Conservation (phyloP, 2,329 filamentous ascomycete genomes). For the Teratosphaeria epicoccoides region DNA sequence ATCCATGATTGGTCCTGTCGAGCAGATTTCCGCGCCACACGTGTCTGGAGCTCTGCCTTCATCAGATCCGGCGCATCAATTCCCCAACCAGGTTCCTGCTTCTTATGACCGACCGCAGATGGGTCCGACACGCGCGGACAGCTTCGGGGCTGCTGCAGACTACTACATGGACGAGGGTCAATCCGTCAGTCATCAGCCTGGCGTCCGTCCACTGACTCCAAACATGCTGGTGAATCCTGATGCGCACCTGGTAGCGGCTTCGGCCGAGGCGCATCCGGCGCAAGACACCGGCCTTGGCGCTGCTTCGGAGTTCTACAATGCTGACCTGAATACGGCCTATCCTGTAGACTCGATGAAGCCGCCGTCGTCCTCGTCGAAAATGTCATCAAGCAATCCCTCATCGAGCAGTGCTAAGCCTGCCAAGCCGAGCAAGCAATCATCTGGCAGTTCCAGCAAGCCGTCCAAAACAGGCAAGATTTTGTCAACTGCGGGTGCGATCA, state of each 20-base stretch:
- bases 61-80: slow-evolving; percentile 35
- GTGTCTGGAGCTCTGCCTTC: slow-evolving; percentile 24
- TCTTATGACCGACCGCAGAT: slow-evolving; percentile 35
- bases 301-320: slow-evolving; percentile 48
- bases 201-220: slow-evolving; percentile 43
- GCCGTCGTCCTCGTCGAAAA: slow-evolving; percentile 13
- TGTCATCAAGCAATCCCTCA: neutral
- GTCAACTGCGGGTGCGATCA: slow-evolving; percentile 3
- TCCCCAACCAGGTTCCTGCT: slow-evolving; percentile 46
- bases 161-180: slow-evolving; percentile 54
- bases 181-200: slow-evolving; percentile 49
- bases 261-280: slow-evolving; percentile 41
- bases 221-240: slow-evolving; percentile 46
- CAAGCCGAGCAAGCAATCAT: slow-evolving; percentile 1
- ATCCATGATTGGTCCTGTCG: slow-evolving; percentile 9
- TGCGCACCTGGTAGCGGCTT: slow-evolving; percentile 43
- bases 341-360: neutral
- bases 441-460: slow-evolving; percentile 8
- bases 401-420: slow-evolving; percentile 1
- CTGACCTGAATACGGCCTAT: slow-evolving; percentile 10
- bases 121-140: slow-evolving; percentile 29
- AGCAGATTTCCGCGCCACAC: neutral
- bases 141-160: slow-evolving; percentile 46
- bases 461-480: slow-evolving; percentile 7
- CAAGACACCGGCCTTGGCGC: slow-evolving; percentile 50